Conservation (phyloP, 2,329 filamentous ascomycete species). For the Tolypocladium ophioglossoides region DNA sequence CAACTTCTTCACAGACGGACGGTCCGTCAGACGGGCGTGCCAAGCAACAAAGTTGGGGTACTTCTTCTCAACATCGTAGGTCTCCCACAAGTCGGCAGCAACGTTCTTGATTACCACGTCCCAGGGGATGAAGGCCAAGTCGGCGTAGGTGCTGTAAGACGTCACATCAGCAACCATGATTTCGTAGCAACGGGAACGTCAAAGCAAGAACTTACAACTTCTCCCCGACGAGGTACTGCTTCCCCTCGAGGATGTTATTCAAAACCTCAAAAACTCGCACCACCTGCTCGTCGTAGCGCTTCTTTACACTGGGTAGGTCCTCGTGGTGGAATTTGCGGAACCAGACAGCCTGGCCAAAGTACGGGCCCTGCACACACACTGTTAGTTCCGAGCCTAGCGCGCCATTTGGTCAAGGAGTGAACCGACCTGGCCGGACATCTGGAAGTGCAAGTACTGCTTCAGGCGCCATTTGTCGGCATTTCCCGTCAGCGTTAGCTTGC, state of each 20-base stretch:
- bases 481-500: conserved; percentile 14
- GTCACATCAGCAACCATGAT: background rate
- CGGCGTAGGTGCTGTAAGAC: conserved; percentile 19
- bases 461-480: conserved; percentile 17
- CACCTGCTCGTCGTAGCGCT: conserved; percentile 19
- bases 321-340: conserved; percentile 18
- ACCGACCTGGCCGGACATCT: conserved; percentile 24
- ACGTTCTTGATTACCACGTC: conserved; percentile 7
- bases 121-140: conserved; percentile 23
- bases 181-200: too few species aligned
- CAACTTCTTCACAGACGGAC: conserved; percentile 18
- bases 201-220: conserved; percentile 15
- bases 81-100: conserved; percentile 10
- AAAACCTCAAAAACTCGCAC: conserved; percentile 20
- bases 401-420: background rate
- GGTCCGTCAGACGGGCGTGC: conserved; percentile 20
- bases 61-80: conserved; percentile 17
- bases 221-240: conserved; percentile 23
- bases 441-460: conserved; percentile 26
- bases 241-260: conserved; percentile 19
- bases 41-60: conserved; percentile 24
- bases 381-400: background rate
- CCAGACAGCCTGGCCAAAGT: conserved; percentile 23
- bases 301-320: conserved; percentile 16
- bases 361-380: conserved; percentile 17